Percentiles rank a stretch among this genome's conserved stretches.
Evolutionary conservation across 1,284 basidiomycete species (phyloP).

Genomic region (Cryptococcus depauperatus): DNA sequence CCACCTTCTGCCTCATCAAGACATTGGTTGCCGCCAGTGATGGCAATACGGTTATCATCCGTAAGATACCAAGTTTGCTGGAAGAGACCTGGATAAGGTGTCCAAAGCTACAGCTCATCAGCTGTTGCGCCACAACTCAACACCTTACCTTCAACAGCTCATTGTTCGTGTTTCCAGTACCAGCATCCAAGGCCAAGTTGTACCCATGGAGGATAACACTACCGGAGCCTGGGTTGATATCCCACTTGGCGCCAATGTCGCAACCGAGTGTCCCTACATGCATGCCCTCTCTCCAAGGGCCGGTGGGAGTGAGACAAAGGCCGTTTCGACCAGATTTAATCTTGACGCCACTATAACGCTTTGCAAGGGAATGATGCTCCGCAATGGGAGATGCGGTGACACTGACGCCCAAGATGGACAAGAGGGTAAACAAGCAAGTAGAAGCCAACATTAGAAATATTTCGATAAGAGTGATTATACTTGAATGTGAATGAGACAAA

Average conservation of each 20-base stretch:
- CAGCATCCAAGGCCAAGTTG: constrained; percentile 23
- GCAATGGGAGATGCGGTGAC: constrained; percentile 1
- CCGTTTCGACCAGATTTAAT: constrained; percentile 11
- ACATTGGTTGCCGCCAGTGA: constrained; percentile 31
- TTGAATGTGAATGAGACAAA: too few species aligned
- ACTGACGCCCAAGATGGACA: background rate
- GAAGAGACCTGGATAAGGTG: constrained; percentile 15
- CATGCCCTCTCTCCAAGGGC: background rate
- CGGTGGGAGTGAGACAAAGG: constrained; percentile 8
- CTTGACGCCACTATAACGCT: constrained; percentile 8
- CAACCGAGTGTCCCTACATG: constrained; percentile 6
- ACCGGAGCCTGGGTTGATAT: constrained; percentile 19
- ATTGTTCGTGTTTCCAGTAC: constrained; percentile 14
- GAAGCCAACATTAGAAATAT: background rate
- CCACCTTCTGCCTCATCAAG: constrained; percentile 27
- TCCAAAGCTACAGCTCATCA: constrained; percentile 11
- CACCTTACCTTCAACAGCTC: constrained; percentile 18
- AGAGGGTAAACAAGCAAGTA: background rate
- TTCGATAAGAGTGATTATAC: too few species aligned
- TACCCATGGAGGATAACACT: constrained; percentile 11
- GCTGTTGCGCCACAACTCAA: too few species aligned
- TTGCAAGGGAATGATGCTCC: background rate
- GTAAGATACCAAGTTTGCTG: constrained; percentile 26
- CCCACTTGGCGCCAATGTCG: constrained; percentile 11
- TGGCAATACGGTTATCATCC: constrained; percentile 29